Base-by-base conservation (phyloP, 306 rosid species). In the Cicer bijugum region DNA sequence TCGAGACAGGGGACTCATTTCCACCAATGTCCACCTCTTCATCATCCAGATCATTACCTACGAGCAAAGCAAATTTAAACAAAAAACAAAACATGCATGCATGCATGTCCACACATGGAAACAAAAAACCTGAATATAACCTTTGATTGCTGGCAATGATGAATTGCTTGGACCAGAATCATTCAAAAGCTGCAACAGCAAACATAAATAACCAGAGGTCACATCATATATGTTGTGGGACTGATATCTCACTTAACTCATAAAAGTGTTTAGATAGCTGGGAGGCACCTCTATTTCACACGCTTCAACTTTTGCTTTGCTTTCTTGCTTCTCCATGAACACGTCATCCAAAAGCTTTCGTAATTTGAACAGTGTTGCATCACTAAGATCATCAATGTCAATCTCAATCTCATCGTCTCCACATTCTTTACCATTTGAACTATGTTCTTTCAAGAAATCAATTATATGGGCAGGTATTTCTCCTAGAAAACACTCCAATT, bases 331-430 rank as follows among this genome's bases (percentile, higher is more conserved):
- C 80, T 80, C 90, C 71, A 17, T 79, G 67, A 67, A 67, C 77
- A 81, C 74, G 35, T 86, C 89, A 60, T 89, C 86, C 74, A 91
- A 80, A 65, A 91, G 92, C 75, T 88, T 82, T 77, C 84, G 78
- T 60, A 91, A 53, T 23, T 78, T 74, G 73, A 86, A 78, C 69
- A 91, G 79, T 50, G 88, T 83, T 78, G 87, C 92, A 82, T 89
- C 79, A 57, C 88, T 82, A 19, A 89, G 89, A 76, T 39, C 91
- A 76, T 91, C 88, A 59, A 91, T 84, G 72, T 84, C 92, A 84
- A 91, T 84, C 86, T 85, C 92, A 83, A 91, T 81, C 68, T 87
- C 97, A 71, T 83, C 97, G 69, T 89, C 94, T 19, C 76, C 87
- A 61, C 84, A 72, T 43, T 91, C 90, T 66, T 78, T 67, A 69